A percentile compares a stretch with the other conserved stretches of the same genome.
These are phyloP conservation scores for Inga laurina DNA, from an alignment of 306 rosid species.

Conservation along the genomic window DNA sequence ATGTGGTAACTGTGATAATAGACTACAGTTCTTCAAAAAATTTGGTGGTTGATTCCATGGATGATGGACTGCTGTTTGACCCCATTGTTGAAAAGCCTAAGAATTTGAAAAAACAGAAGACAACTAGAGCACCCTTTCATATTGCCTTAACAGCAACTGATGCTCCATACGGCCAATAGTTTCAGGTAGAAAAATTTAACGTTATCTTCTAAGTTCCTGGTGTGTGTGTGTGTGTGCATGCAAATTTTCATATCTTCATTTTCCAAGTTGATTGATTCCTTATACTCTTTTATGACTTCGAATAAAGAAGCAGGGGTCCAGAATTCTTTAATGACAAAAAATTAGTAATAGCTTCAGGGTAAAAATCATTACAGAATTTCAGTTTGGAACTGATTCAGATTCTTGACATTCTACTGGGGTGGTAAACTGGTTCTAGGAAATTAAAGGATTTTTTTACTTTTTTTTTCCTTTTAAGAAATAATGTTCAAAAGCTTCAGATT, in stretches of 20 bases:
- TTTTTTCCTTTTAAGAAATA: background rate
- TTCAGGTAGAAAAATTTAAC: too few relatives aligned
- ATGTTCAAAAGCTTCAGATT: background rate
- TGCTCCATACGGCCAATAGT: constrained; percentile 85
- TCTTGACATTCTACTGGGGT: constrained; percentile 12
- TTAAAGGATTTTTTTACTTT: background rate
- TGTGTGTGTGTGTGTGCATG: too few relatives aligned
- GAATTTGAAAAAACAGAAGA: constrained; percentile 50
- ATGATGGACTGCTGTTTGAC: constrained; percentile 45
- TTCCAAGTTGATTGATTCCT: too few relatives aligned
- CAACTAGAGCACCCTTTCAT: constrained; percentile 65
- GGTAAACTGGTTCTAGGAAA: background rate
- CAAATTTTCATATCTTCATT: too few relatives aligned
- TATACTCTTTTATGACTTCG: too few relatives aligned
- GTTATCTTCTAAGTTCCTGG: too few relatives aligned
- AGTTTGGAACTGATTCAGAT: constrained; percentile 5
- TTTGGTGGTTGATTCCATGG: constrained; percentile 27
- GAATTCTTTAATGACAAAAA: background rate
- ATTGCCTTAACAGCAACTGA: constrained; percentile 93
- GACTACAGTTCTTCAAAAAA: constrained; percentile 57
- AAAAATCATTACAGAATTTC: background rate
- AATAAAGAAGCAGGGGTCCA: too few relatives aligned
- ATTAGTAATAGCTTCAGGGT: constrained; percentile 20
- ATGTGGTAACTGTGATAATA: constrained; percentile 63
- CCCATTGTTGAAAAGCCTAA: constrained; percentile 85